A percentile compares a stretch with the other conserved stretches of the same genome.
Evolutionary conservation across 495 filamentous ascomycete species (phyloP).

Genomic region (Talaromyces wortmannii): DNA sequence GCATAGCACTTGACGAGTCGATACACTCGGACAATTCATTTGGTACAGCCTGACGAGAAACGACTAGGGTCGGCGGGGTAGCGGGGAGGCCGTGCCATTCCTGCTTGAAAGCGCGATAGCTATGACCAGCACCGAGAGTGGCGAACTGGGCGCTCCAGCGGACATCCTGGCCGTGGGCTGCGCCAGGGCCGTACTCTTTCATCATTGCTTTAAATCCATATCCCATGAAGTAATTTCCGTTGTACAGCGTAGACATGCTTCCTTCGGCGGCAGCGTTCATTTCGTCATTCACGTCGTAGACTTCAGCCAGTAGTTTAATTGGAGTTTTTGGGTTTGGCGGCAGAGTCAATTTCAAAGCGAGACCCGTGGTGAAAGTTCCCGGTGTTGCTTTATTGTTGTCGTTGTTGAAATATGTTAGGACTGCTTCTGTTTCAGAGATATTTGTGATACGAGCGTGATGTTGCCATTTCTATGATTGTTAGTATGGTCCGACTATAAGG

Average conservation of each 20-base stretch:
- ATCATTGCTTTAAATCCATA: conserved; percentile 29
- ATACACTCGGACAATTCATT: conserved; percentile 1
- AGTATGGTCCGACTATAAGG: not conserved
- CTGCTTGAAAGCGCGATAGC: conserved; percentile 13
- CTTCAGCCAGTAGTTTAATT: conserved; percentile 5
- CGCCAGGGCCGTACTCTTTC: conserved; percentile 23
- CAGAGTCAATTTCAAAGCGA: conserved; percentile 9
- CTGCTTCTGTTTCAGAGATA: conserved; percentile 8
- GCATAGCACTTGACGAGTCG: not conserved
- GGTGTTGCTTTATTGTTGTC: conserved; percentile 1
- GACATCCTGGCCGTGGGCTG: conserved; percentile 1
- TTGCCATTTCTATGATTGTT: conserved; percentile 2
- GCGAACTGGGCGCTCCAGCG: conserved; percentile 13
- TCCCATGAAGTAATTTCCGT: conserved; percentile 28
- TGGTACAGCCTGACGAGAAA: not conserved
- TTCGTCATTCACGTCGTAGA: conserved; percentile 10
- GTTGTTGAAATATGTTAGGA: conserved; percentile 14
- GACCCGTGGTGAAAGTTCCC: conserved; percentile 6
- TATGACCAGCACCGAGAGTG: conserved; percentile 7
- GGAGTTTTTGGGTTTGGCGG: conserved; percentile 10
- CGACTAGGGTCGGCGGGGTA: conserved; percentile 2
- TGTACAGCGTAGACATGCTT: conserved; percentile 17
- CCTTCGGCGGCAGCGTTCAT: conserved; percentile 25
- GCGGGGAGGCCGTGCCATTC: conserved; percentile 12
- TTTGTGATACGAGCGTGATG: conserved; percentile 6